Base-by-base conservation (phyloP, 257 asterid species). In the Scutellaria baicalensis region DNA sequence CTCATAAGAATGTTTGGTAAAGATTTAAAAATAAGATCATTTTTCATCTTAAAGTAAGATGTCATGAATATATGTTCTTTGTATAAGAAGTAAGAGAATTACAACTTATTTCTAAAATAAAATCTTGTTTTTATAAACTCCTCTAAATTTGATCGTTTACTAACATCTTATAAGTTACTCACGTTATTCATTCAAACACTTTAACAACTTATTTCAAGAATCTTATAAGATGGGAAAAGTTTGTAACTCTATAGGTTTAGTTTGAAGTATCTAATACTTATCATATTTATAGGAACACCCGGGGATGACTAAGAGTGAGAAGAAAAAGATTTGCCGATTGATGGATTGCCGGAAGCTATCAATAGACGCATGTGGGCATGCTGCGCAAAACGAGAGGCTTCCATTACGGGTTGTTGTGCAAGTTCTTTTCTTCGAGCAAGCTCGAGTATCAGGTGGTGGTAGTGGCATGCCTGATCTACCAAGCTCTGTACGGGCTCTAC, bases 311-410 rank as follows among this genome's bases (percentile, higher is more conserved):
- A 91, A 89, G 80, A 82, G 91, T 12, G 97, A 91, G 47, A 84
- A 86, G 17, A 91, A 84, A 84, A 85, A 80, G 68, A 74, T 91
- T 8, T 89, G 97, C 82, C 82, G 81, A 62, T 65, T 87, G 59
- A 91, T 91, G 91, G 95, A 91, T 56, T 85, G 93, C 79, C 68
- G 79, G 72, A 91, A 89, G 85, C 85, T 91, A 45, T 89, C 97
- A 6, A 78, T 77, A 0, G 93, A 87, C 8, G 97, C 96, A 35
- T 87, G 96, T 64, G 71, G 85, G 4, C 97, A 91, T 36, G 97
- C 89, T 0, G 96, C 85, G 49, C 97, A 91, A 59, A 91, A 91
- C 71, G 97, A 91, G 75, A 77, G 97, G 74, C 86, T 89, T 9
- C 96, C 97, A 0, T 20, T 91, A 74, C 86, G 97, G 13, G 85